phyloP scores from a whole-genome alignment of 306 rosid genomes.

The Herpetospermum pedunculosum region DNA sequence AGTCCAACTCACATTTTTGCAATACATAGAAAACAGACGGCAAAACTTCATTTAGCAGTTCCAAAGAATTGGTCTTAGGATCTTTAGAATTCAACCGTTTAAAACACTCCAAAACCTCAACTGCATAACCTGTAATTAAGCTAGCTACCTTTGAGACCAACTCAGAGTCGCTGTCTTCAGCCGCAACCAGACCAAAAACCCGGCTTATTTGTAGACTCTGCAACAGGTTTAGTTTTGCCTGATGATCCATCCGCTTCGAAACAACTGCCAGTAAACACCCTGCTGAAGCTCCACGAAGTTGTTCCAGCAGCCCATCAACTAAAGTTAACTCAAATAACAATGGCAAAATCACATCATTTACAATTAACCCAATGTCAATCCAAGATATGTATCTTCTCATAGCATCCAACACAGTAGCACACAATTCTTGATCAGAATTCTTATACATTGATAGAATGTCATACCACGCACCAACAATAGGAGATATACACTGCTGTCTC shows the following conservation, averaged over 20 bases:
- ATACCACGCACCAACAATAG: constrained; percentile 69
- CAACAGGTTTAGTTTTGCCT: constrained; percentile 59
- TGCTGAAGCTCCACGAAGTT: constrained; percentile 63
- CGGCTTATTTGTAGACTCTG: constrained; percentile 63
- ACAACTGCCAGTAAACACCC: constrained; percentile 83
- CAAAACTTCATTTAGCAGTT: constrained; percentile 65
- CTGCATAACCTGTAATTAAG: constrained; percentile 77
- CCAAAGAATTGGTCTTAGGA: constrained; percentile 54
- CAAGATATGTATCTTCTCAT: constrained; percentile 81
- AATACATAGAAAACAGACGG: constrained; percentile 73
- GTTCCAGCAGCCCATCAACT: constrained; percentile 51
- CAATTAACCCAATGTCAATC: constrained; percentile 85
- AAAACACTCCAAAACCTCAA: constrained; percentile 80
- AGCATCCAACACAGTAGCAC: constrained; percentile 56
- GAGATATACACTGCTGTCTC: constrained; percentile 69
- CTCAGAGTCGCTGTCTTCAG: constrained; percentile 49
- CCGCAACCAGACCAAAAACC: constrained; percentile 54
- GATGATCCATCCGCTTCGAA: constrained; percentile 78
- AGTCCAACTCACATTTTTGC: constrained; percentile 70
- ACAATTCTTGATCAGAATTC: constrained; percentile 54
- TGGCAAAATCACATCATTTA: constrained; percentile 66
- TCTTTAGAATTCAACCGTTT: constrained; percentile 66
- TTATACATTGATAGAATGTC: constrained; percentile 56
- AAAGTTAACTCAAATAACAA: constrained; percentile 71
- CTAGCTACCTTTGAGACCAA: constrained; percentile 51